Evolutionary conservation across 2,329 filamentous ascomycete species (phyloP).

Genomic region (Pseudocercospora ulei): DNA sequence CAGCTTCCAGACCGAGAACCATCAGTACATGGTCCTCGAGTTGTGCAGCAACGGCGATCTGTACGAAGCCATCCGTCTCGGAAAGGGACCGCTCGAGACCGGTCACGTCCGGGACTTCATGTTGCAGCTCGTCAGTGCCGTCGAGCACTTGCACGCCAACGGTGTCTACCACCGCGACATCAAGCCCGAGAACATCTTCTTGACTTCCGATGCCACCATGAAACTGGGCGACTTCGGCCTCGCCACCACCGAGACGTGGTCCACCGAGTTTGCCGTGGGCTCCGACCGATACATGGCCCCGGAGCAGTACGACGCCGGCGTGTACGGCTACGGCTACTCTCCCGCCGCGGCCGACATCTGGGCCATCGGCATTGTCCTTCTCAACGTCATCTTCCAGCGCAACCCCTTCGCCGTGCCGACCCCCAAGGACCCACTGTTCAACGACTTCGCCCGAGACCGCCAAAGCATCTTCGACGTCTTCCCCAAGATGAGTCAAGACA

Average conservation of each 20-base stretch:
- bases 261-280: constrained; percentile 82
- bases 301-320: constrained; percentile 87
- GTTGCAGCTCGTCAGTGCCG: constrained; percentile 81
- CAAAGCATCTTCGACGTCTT: constrained; percentile 97
- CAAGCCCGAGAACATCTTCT: constrained; percentile 98
- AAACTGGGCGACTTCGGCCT: constrained; percentile 96
- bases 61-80: constrained; percentile 89
- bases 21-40: constrained; percentile 86
- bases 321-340: constrained; percentile 64
- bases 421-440: constrained; percentile 80
- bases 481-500: constrained; percentile 96
- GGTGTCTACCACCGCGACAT: constrained; percentile 95
- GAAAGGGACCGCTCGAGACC: constrained; percentile 80
- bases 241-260: constrained; percentile 81
- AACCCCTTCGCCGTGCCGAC: constrained; percentile 92
- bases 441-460: constrained; percentile 86
- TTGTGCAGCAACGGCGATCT: constrained; percentile 92
- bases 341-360: constrained; percentile 90
- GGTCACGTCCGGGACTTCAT: constrained; percentile 97
- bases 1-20: constrained; percentile 83
- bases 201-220: constrained; percentile 75
- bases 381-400: constrained; percentile 92
- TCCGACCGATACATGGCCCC: constrained; percentile 99
- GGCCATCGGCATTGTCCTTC: constrained; percentile 90
- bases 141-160: constrained; percentile 81